Evolutionary conservation across 23 red algal species (phyloP).

Genomic region (Gracilaria domingensis): DNA sequence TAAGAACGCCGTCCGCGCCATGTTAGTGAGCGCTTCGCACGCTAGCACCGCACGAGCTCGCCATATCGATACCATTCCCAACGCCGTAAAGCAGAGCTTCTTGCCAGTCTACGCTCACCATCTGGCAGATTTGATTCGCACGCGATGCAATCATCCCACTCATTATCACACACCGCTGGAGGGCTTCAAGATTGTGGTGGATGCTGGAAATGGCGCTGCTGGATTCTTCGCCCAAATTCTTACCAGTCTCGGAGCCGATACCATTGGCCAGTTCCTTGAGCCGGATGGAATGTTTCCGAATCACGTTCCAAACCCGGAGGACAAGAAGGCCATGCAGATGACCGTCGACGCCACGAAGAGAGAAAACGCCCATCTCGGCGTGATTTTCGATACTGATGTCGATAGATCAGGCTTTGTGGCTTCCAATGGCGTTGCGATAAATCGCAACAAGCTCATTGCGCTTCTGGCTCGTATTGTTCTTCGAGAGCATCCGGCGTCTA

Average conservation of each 20-base stretch:
- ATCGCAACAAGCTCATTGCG: constrained; percentile 90
- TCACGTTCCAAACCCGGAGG: constrained; percentile 94
- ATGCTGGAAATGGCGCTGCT: constrained; percentile 92
- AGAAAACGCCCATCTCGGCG: constrained; percentile 77
- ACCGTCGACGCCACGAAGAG: constrained; percentile 53
- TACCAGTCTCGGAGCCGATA: constrained; percentile 75
- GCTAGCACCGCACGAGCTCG: constrained; percentile 12
- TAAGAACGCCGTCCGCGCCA: constrained; percentile 61
- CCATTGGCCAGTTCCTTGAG: constrained; percentile 87
- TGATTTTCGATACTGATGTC: constrained; percentile 94
- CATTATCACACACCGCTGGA: constrained; percentile 58
- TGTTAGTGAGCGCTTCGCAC: constrained; percentile 51
- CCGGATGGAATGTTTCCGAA: constrained; percentile 97
- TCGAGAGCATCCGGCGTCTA: constrained; percentile 71
- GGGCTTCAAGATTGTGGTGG: constrained; percentile 86
- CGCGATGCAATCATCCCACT: constrained; percentile 29
- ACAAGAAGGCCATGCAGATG: constrained; percentile 75
- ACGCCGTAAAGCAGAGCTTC: constrained; percentile 48
- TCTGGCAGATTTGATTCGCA: constrained; percentile 72
- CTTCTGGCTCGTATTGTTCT: constrained; percentile 85
- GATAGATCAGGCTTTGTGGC: constrained; percentile 86
- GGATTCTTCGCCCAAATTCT: constrained; percentile 90
- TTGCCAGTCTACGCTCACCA: constrained; percentile 72
- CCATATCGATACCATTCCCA: neutral
- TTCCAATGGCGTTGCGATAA: constrained; percentile 66